Conservation (phyloP, 169 alveolate genomes). For the Eimeria falciformis region DNA sequence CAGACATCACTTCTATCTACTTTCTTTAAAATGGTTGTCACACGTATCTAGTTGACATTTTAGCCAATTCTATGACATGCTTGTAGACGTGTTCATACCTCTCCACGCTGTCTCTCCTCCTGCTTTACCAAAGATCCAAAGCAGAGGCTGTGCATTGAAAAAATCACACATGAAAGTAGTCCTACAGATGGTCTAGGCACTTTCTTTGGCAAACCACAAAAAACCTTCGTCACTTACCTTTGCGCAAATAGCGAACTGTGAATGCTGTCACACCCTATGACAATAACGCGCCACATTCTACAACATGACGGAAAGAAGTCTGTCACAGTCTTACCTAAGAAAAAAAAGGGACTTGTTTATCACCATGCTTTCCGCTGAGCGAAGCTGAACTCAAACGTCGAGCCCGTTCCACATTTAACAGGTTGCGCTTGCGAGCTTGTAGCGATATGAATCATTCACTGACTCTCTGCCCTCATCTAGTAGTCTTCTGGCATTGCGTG, state of each 20-base stretch:
- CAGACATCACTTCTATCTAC: not conserved
- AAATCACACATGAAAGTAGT: not conserved
- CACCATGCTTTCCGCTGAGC: constrained; percentile 66
- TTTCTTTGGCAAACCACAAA: too few relatives aligned
- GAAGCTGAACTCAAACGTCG: constrained; percentile 48
- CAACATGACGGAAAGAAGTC: too few relatives aligned
- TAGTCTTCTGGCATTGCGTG: too few relatives aligned
- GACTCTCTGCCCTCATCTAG: too few relatives aligned
- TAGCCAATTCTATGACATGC: too few relatives aligned
- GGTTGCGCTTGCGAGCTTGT: not conserved
- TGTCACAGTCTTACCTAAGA: constrained; percentile 15
- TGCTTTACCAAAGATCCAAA: constrained; percentile 66
- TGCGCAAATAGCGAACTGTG: too few relatives aligned
- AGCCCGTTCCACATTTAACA: not conserved
- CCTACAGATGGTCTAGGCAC: too few relatives aligned
- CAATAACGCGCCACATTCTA: too few relatives aligned
- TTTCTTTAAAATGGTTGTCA: not conserved
- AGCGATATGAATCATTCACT: too few relatives aligned
- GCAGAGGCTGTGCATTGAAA: constrained; percentile 42
- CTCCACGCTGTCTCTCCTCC: constrained; percentile 59
- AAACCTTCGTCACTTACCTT: too few relatives aligned
- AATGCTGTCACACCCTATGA: too few relatives aligned
- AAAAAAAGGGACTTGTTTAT: constrained; percentile 62
- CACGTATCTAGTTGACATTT: too few relatives aligned
- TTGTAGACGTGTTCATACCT: not conserved